Base-by-base conservation (phyloP, 768 basidiomycete species). In the Kwoniella bestiolae region DNA sequence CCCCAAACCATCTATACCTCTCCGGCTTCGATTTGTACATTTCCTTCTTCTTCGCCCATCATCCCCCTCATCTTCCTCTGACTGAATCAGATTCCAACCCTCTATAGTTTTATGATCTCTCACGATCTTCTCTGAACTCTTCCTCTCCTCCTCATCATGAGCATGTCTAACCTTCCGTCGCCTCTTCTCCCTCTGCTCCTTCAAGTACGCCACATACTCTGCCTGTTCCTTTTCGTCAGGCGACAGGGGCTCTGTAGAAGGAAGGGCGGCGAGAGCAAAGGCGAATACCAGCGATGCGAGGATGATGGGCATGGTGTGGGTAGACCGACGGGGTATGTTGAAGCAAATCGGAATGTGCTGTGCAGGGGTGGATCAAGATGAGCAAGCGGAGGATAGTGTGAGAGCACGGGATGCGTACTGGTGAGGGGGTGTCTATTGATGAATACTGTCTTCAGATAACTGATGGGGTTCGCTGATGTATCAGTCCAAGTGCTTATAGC, bases 231-330 rank as follows among this genome's bases (percentile, higher is more conserved):
- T 18, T 8, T 53, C 63, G 29, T 64, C 63, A 7, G 63, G 55
- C 23, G 46, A 47, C 11, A 14, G n/a, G 9, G 60, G 59, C 50
- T 68, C 62, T 1, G 62, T 56, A 5, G 58, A 65, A 31, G 68
- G 68, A 9, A 69, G 55, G 7, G 63, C 58, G 12, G 63, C 64
- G 1, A 69, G 58, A n/a, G 68, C 49, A 21, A 61, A 50, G 26
- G 68, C 68, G 59, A 69, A 69, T 11, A 69, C 60, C 46, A 69
- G 60, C 5, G 63, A 65, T 2, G 68, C 68, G 12, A 69, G 45
- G 34, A 69, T 60, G 32, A 69, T 58, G 18, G 63, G 63, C 68
- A 69, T 68, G 21, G n/a, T 63, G 35, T 21, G 31, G 7, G n/a
- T n/a, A n/a, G n/a, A n/a, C n/a, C n/a, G n/a, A n/a, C n/a, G n/a